Evolutionary conservation across 1,284 basidiomycete genomes (phyloP).

Genomic region (Agroathelia rolfsii): DNA sequence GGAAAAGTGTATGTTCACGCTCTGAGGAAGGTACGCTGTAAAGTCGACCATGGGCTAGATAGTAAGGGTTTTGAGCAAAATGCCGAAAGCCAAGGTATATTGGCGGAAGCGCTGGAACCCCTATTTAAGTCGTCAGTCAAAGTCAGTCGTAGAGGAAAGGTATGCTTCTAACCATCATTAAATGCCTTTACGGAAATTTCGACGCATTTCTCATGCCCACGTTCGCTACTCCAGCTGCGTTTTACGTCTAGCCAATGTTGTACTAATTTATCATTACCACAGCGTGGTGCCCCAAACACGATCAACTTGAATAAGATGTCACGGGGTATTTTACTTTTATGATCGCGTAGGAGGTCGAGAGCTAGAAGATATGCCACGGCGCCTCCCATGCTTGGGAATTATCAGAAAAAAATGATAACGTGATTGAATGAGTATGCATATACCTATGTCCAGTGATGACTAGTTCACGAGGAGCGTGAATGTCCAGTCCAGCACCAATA

Average conservation of each 20-base stretch:
- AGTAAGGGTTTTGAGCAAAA: slow-evolving; percentile 35
- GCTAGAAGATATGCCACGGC: slow-evolving; percentile 36
- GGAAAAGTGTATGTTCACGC: slow-evolving; percentile 35
- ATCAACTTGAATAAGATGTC: slow-evolving; percentile 28
- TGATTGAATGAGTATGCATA: neutral
- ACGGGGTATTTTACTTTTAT: slow-evolving; percentile 16
- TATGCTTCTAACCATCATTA: slow-evolving; percentile 34
- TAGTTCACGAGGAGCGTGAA: slow-evolving; percentile 27
- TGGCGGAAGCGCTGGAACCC: slow-evolving; percentile 43
- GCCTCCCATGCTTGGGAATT: slow-evolving; percentile 36
- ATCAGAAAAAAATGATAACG: slow-evolving; percentile 7
- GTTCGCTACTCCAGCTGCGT: slow-evolving; percentile 20
- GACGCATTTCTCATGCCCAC: slow-evolving; percentile 28
- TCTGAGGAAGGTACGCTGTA: slow-evolving; percentile 35
- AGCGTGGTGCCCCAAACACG: slow-evolving; percentile 39
- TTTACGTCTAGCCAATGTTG: slow-evolving; percentile 30
- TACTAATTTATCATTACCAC: slow-evolving; percentile 33
- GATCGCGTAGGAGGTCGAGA: slow-evolving; percentile 30
- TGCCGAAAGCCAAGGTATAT: slow-evolving; percentile 39
- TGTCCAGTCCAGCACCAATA: slow-evolving; percentile 20
- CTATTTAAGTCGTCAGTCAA: slow-evolving; percentile 19
- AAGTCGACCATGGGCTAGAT: slow-evolving; percentile 33
- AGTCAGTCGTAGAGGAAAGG: slow-evolving; percentile 1
- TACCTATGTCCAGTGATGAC: slow-evolving; percentile 38
- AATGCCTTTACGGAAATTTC: slow-evolving; percentile 44